phyloP scores from a whole-genome alignment of 305 asterid genomes.

The Petunia hybrid region DNA sequence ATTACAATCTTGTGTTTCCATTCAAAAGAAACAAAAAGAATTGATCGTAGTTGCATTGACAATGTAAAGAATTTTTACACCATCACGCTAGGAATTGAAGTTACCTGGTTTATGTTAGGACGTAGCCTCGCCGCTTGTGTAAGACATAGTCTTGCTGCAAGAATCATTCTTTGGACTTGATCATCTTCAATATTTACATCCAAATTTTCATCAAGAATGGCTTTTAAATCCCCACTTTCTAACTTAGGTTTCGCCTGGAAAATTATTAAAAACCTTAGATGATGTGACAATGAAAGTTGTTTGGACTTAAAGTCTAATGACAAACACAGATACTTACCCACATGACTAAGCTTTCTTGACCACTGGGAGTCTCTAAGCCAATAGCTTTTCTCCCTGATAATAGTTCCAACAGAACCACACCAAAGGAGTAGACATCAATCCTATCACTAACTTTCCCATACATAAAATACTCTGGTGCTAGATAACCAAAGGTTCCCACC shows the following conservation, averaged over 20 bases:
- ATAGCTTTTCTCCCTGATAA: constrained; percentile 86
- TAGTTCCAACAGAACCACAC: constrained; percentile 93
- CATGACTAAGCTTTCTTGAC: constrained; percentile 80
- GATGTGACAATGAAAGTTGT: background rate
- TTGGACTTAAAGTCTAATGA: background rate
- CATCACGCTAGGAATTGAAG: constrained; percentile 3
- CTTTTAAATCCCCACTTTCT: constrained; percentile 58
- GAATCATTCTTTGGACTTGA: constrained; percentile 70
- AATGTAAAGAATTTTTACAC: background rate
- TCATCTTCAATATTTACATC: constrained; percentile 52
- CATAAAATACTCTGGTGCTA: constrained; percentile 98
- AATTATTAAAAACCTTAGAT: background rate
- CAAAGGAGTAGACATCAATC: constrained; percentile 91
- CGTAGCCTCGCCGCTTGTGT: constrained; percentile 89
- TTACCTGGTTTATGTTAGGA: constrained; percentile 82
- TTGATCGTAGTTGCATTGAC: background rate
- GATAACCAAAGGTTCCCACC: constrained; percentile 95
- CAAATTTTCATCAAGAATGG: constrained; percentile 75
- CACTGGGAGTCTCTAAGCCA: constrained; percentile 61
- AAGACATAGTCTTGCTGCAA: constrained; percentile 78
- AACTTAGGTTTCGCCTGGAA: constrained; percentile 79
- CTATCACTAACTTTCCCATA: constrained; percentile 95
- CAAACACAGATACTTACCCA: constrained; percentile 71
- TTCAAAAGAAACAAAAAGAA: no score
- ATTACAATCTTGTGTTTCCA: background rate